Conservation (phyloP, 352 stramenopile genomes). For the Globisporangium parvum region DNA sequence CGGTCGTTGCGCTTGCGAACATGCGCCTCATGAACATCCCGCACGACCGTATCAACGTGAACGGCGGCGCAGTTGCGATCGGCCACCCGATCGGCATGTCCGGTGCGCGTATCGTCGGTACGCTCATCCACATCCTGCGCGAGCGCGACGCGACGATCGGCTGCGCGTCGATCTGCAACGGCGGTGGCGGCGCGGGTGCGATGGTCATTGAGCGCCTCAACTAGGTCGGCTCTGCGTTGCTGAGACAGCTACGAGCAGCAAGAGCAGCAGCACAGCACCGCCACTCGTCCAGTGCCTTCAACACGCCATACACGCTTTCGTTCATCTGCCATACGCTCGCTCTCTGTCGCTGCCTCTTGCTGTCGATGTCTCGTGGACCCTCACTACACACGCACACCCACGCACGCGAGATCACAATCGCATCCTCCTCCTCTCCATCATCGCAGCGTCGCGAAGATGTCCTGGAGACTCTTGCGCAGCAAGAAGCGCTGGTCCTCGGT, state of each 20-base stretch:
- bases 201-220: conserved; percentile 93
- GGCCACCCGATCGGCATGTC: conserved; percentile 84
- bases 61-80: conserved; percentile 90
- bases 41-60: conserved; percentile 93
- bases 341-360: conserved; percentile 56
- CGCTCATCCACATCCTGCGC: conserved; percentile 92
- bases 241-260: neutral
- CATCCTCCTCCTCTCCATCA: conserved; percentile 3
- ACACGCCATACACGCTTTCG: too few species aligned
- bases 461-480: conserved; percentile 70
- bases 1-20: conserved; percentile 95
- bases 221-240: conserved; percentile 26
- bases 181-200: conserved; percentile 94
- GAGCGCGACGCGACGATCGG: conserved; percentile 94
- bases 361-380: too few species aligned
- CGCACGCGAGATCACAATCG: too few species aligned
- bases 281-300: too few species aligned
- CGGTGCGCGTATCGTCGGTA: conserved; percentile 92
- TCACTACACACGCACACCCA: neutral
- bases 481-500: conserved; percentile 83
- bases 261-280: neutral
- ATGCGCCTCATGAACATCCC: conserved; percentile 93
- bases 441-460: conserved; percentile 56
- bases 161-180: conserved; percentile 97
- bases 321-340: too few species aligned